phyloP scores from a whole-genome alignment of 305 asterid genomes.

The Lippia alba region DNA sequence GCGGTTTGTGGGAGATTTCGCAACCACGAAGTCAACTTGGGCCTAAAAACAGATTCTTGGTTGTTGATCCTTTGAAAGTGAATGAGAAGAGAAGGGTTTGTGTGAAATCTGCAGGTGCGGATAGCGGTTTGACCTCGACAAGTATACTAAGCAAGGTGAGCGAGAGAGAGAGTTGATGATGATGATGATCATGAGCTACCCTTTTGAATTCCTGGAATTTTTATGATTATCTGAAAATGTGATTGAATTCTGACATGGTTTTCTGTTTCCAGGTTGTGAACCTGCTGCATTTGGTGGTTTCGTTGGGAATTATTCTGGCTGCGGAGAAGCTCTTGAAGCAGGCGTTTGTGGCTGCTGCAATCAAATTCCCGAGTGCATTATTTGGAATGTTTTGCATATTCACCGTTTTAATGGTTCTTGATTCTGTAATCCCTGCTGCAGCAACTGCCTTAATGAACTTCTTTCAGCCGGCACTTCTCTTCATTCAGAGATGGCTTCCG shows the following conservation, averaged over 20 bases:
- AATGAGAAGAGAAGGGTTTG: slow-evolving; percentile 37
- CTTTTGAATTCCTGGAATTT: slow-evolving; percentile 1
- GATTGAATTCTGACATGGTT: slow-evolving; percentile 13
- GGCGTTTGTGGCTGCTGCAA: slow-evolving; percentile 85
- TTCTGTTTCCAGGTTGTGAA: slow-evolving; percentile 58
- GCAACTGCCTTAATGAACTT: slow-evolving; percentile 80
- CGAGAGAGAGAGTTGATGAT: slow-evolving; percentile 25
- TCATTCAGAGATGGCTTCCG: slow-evolving; percentile 98
- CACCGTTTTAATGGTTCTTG: slow-evolving; percentile 74
- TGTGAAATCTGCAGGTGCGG: slow-evolving; percentile 58
- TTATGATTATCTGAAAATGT: slow-evolving; percentile 8
- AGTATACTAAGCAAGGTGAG: slow-evolving; percentile 60
- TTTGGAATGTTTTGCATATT: slow-evolving; percentile 96
- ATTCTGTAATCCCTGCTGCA: slow-evolving; percentile 71
- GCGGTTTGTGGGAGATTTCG: slow-evolving; percentile 16
- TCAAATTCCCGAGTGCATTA: slow-evolving; percentile 94
- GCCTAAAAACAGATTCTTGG: slow-evolving; percentile 30
- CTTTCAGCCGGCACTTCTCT: slow-evolving; percentile 93
- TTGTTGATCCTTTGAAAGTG: slow-evolving; percentile 31
- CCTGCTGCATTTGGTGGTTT: slow-evolving; percentile 71
- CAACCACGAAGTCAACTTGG: slow-evolving; percentile 32
- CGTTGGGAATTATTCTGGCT: slow-evolving; percentile 83
- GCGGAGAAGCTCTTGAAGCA: slow-evolving; percentile 76
- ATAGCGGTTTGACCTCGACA: slow-evolving; percentile 46
- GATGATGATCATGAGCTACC: slow-evolving; percentile 45